Evolutionary conservation across 2,329 filamentous ascomycete genomes (phyloP).

Genomic region (Pestalotiopsis sp.): DNA sequence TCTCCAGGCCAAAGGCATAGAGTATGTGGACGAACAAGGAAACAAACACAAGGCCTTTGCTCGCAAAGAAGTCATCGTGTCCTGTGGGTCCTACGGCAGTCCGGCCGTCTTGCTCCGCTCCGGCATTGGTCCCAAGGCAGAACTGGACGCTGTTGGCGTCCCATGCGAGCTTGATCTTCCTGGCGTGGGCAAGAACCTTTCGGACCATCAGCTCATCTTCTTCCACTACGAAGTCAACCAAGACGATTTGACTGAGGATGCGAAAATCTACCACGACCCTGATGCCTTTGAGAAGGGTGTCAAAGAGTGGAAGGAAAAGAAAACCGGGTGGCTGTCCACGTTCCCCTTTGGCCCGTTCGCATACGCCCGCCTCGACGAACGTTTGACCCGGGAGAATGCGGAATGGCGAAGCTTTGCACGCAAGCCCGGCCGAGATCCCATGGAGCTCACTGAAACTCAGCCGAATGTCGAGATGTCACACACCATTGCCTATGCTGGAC

Average conservation of each 20-base stretch:
- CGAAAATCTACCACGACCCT: neutral
- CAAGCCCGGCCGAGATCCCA: neutral
- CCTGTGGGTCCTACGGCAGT: neutral
- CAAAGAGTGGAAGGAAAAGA: neutral
- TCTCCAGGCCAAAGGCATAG: neutral
- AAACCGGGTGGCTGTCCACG: neutral
- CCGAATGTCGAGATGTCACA: neutral
- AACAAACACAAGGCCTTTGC: neutral
- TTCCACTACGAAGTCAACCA: neutral
- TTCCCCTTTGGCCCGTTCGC: neutral
- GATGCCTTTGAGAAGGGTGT: neutral
- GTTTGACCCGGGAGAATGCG: neutral
- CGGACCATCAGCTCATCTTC: neutral
- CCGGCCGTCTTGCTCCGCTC: neutral
- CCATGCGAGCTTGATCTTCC: neutral
- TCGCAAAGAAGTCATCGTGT: neutral
- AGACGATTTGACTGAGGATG: neutral
- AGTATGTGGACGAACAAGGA: neutral
- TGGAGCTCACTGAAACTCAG: neutral
- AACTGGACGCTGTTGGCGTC: neutral
- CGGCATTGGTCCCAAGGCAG: neutral
- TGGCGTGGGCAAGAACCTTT: neutral
- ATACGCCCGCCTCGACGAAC: neutral
- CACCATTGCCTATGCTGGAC: neutral
- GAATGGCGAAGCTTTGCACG: neutral